Base-by-base conservation (phyloP, 495 filamentous ascomycete genomes). In the Aspergillus sclerotioniger region DNA sequence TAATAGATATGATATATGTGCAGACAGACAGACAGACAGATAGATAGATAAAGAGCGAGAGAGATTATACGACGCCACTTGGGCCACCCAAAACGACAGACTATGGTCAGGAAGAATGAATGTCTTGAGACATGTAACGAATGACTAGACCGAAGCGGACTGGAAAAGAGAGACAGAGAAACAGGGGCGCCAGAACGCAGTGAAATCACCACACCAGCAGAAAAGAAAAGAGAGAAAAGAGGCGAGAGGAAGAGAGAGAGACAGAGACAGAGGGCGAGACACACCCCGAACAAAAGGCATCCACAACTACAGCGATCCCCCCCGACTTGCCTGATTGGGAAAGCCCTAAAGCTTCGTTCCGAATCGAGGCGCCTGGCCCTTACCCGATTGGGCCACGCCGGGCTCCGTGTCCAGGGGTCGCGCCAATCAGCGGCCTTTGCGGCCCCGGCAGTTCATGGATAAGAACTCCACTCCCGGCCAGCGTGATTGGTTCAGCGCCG, bases 81-180 rank as follows among this genome's bases (percentile, higher is more conserved):
- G 25, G 25, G 5, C 25, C 25, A 50, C 19, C 31, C 32, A 25
- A 21, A 62, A 62, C 46, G 61, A 62, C 56, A 59, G 61, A 62
- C 61, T 56, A 35, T 54, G 52, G 59, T 62, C 57, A 56, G 53
- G 43, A 47, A 44, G 25, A 25, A 25, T 25, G 2, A 25, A 25
- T 25, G 25, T 25, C 25, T 3, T 3, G 25, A 25, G 43, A 50
- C 52, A 48, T 48, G 8, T 43, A 67, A 67, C 51, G 55, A 68
- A 68, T 63, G 69, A 62, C 61, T 64, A 55, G 60, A 62, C 56
- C 54, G 52, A 58, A 49, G 37, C 31, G 33, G 54, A 39, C 19
- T 33, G 50, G 53, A 54, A 48, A 60, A 54, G 58, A 54, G 67
- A 55, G 62, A 57, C 56, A 60, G 59, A 58, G 53, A 41, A 33